These are phyloP conservation scores for Mycena olivaceomarginata DNA, from an alignment of 768 basidiomycete species.

Conservation along the genomic window DNA sequence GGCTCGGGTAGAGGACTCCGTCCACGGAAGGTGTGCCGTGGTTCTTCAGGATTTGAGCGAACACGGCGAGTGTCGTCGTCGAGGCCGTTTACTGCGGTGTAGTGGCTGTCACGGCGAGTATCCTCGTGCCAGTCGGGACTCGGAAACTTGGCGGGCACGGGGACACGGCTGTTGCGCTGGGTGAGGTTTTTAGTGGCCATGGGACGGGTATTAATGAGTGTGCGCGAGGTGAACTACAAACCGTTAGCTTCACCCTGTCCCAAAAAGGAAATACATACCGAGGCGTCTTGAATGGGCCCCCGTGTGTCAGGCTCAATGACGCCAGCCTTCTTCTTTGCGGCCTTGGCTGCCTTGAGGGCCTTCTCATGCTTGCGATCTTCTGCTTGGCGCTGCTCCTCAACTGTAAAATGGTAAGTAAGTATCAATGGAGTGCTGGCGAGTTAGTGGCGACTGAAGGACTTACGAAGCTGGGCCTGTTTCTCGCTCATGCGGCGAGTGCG, in stretches of 20 bases:
- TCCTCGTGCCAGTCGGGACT: not conserved
- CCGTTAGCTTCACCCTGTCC: too few relatives aligned
- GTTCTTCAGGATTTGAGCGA: too few relatives aligned
- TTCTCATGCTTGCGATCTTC: not conserved
- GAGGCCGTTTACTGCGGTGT: not conserved
- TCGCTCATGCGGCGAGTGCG: not conserved
- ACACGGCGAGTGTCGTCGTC: not conserved
- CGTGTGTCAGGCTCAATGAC: too few relatives aligned
- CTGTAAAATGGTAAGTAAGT: not conserved
- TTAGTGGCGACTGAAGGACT: too few relatives aligned
- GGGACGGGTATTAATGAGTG: slow-evolving; percentile 9
- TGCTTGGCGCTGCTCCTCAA: not conserved
- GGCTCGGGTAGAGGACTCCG: too few relatives aligned
- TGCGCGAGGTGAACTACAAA: slow-evolving; percentile 15
- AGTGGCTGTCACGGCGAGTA: too few relatives aligned
- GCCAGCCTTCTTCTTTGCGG: not conserved
- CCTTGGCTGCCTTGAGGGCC: not conserved
- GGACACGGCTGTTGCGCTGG: slow-evolving; percentile 25
- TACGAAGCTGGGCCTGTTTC: not conserved
- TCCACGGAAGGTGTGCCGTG: too few relatives aligned
- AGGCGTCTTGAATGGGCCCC: too few relatives aligned
- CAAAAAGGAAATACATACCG: too few relatives aligned
- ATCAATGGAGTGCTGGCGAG: too few relatives aligned
- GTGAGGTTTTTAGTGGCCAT: slow-evolving; percentile 20
- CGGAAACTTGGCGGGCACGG: not conserved